Base-by-base conservation (phyloP, 176 grass and related monocot species). In the Triticum urartu region DNA sequence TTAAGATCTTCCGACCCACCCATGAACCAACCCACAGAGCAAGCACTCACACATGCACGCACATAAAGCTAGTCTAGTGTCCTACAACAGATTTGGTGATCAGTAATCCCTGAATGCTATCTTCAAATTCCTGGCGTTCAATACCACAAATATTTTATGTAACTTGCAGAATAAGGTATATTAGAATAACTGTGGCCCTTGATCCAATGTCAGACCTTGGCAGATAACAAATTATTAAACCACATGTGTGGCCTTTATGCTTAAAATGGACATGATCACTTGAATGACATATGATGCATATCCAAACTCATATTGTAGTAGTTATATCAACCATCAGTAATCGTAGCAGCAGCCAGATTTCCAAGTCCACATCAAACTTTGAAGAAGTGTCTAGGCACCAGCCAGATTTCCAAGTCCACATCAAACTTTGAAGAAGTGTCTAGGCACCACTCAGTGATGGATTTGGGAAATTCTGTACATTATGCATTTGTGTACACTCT, bases 381-480 rank as follows among this genome's bases (percentile, higher is more conserved):
- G 59, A 35, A 45, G 59, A 83, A 58, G n/a, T 83, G 47, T 56
- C 47, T 11, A 39, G 47, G 47, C 28, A 22, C 11, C 62, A 38
- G 9, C 48, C 47, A 85, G 43, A 78, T 18, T 58, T 1, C 47
- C 47, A 85, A 45, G 20, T 12, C 3, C 67, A n/a, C 12, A 69
- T 56, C 4, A 68, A 68, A 68, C 68, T 63, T 74, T 15, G 59
- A 35, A 45, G 59, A 83, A 58, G n/a, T 83, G 47, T 56, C 47
- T 11, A 39, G 47, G 47, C 28, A 22, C 11, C 62, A 38, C 18
- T 7, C 21, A 35, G 18, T 52, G 47, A 76, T 65, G 25, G 26
- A 7, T 84, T n/a, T 65, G 24, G 14, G 72, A 64, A 75, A n/a
- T 36, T 66, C 14, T 38, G 18, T 72, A 24, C 66, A 68, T 71